Evolutionary conservation across 2,329 filamentous ascomycete species (phyloP).

Genomic region (Penicillium rolfsii): DNA sequence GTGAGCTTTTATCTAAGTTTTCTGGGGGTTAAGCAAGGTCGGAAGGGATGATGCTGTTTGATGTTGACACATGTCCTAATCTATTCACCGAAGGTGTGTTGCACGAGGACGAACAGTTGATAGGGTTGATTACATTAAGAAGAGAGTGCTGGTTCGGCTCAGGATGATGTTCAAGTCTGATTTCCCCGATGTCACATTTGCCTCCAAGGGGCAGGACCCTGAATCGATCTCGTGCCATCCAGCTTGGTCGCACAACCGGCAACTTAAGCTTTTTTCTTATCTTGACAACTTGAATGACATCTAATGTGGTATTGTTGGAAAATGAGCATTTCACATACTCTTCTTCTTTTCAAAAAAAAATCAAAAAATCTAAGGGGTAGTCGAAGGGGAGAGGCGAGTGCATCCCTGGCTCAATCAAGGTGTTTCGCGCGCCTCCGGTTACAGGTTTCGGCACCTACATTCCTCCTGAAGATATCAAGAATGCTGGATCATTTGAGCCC

Average conservation of each 20-base stretch:
- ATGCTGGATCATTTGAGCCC: background rate
- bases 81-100: background rate
- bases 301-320: background rate
- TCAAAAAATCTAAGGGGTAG: background rate
- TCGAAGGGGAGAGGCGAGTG: background rate
- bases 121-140: background rate
- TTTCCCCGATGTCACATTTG: background rate
- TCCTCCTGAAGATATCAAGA: background rate
- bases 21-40: conserved; percentile 2
- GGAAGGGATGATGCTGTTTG: conserved; percentile 1
- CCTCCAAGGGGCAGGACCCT: background rate
- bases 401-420: background rate
- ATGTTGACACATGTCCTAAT: background rate
- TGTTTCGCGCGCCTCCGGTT: background rate
- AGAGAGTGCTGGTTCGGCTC: background rate
- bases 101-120: background rate
- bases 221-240: background rate
- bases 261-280: background rate
- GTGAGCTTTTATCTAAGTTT: background rate
- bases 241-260: background rate
- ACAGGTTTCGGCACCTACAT: background rate
- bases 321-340: too few relatives aligned
- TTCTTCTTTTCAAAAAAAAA: background rate
- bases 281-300: background rate
- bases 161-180: background rate